phyloP scores from a whole-genome alignment of 805 yeast genomes.

The Starmerella gropengiesseri region DNA sequence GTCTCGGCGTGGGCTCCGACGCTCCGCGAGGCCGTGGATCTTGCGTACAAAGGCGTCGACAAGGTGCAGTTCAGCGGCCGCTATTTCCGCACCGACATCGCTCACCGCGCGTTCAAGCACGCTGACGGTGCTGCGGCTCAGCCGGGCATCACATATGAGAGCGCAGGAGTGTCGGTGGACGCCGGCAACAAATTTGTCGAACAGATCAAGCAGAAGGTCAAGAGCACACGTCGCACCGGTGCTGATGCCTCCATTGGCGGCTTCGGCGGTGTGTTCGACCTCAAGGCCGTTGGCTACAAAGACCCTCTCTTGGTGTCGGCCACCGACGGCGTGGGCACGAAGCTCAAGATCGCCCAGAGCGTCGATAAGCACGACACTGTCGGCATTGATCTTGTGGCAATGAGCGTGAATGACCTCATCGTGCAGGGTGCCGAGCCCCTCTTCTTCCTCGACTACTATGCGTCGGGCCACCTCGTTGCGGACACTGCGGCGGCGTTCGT shows the following conservation, averaged over 20 bases:
- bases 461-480: conserved; percentile 84
- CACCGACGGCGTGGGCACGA: conserved; percentile 98
- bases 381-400: conserved; percentile 96
- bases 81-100: conserved; percentile 86
- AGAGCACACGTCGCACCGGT: conserved; percentile 87
- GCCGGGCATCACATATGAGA: conserved; percentile 71
- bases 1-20: conserved; percentile 74
- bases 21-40: conserved; percentile 68
- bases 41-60: conserved; percentile 77
- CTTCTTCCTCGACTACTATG: conserved; percentile 89
- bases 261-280: conserved; percentile 92
- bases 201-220: conserved; percentile 79
- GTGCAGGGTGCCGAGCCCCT: conserved; percentile 99
- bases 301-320: conserved; percentile 83
- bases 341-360: conserved; percentile 85
- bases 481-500: conserved; percentile 79
- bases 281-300: conserved; percentile 72
- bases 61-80: conserved; percentile 60
- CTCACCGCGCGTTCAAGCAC: conserved; percentile 84
- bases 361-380: conserved; percentile 89
- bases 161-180: conserved; percentile 96
- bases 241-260: conserved; percentile 98
- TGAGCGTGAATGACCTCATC: conserved; percentile 95
- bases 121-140: conserved; percentile 24
- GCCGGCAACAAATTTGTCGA: conserved; percentile 86